Base-by-base conservation (phyloP, 192 early-diverging fungal genomes). In the Rhizophagus clarus region DNA sequence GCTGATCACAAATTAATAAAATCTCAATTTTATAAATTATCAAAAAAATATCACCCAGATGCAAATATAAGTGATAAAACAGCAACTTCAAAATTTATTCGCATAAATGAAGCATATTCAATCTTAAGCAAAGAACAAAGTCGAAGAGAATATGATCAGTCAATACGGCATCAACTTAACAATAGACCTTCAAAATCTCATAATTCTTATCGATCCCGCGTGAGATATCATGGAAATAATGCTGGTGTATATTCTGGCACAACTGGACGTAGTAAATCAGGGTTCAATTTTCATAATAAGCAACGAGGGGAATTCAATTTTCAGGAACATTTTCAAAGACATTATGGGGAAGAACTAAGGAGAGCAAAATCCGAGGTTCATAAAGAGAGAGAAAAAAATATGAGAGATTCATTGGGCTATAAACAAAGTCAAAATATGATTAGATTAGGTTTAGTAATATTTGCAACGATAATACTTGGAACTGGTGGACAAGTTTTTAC, bases 61-160 rank as follows among this genome's bases (percentile, higher is more conserved):
- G 85, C 88, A 31, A 96, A 96, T 82, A 88, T 88, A 14, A 88
- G 83, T 2, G 87, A 93, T 45, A 86, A 93, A 67, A 88, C 85
- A 31, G 94, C 95, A 1, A 90, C 93, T 60, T 49, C 83, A 11
- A 82, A 86, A 72, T 98, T 98, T 79, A 79, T 97, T 20, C 83
- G 90, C 76, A 93, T 98, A 61, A 95, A 89, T 83, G 95, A 97
- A 77, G 96, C 97, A 0, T 97, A 98, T 85, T 92, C 94, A 3
- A 81, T 94, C 2, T 82, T 98, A 40, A 85, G 89, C 14, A 89
- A 94, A 84, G 94, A 93, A 6, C 79, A 83, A 3, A 94, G 89
- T 63, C 85, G 95, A 64, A 85, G 85, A n/a, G 89, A 93, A 34
- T 97, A 97, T 82, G 97, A 98, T 83, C 85, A 66, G 4, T 79